Conservation (phyloP, 805 yeast species). For the Lipomyces mesembrius region DNA sequence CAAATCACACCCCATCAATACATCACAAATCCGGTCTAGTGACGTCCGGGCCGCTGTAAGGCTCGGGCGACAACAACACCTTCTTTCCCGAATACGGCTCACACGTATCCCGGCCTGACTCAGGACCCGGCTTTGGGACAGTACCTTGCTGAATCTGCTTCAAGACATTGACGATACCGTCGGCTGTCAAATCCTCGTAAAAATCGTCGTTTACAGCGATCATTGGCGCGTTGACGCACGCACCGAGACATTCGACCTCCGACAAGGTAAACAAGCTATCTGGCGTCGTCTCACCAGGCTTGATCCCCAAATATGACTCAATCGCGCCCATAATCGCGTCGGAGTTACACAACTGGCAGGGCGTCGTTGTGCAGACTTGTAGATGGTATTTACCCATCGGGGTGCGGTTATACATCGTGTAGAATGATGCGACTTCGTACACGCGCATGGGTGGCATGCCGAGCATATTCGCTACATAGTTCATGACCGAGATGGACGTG, state of each 20-base stretch:
- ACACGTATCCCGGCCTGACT: slow-evolving; percentile 61
- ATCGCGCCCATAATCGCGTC: slow-evolving; percentile 78
- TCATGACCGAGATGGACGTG: slow-evolving; percentile 86
- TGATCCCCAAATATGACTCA: slow-evolving; percentile 60
- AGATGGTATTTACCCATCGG: slow-evolving; percentile 85
- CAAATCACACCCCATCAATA: slow-evolving; percentile 2
- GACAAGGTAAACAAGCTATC: slow-evolving; percentile 79
- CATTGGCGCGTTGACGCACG: slow-evolving; percentile 92
- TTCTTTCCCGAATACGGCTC: slow-evolving; percentile 78
- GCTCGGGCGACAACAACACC: slow-evolving; percentile 62
- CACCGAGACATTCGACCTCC: slow-evolving; percentile 91
- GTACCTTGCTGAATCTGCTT: slow-evolving; percentile 68
- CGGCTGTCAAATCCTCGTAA: slow-evolving; percentile 79
- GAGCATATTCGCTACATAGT: slow-evolving; percentile 79
- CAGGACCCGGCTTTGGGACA: slow-evolving; percentile 69
- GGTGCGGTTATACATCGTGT: slow-evolving; percentile 85
- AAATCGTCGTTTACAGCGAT: slow-evolving; percentile 81
- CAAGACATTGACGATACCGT: slow-evolving; percentile 63
- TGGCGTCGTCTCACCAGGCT: slow-evolving; percentile 76
- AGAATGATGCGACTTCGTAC: slow-evolving; percentile 85
- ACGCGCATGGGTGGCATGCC: slow-evolving; percentile 96
- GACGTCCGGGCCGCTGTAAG: slow-evolving; percentile 68
- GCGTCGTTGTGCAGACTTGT: slow-evolving; percentile 88
- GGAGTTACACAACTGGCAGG: slow-evolving; percentile 83
- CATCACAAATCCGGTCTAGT: slow-evolving; percentile 71